Base-by-base conservation (phyloP, 352 stramenopile genomes). In the Phytopythium chamaehyphon region DNA sequence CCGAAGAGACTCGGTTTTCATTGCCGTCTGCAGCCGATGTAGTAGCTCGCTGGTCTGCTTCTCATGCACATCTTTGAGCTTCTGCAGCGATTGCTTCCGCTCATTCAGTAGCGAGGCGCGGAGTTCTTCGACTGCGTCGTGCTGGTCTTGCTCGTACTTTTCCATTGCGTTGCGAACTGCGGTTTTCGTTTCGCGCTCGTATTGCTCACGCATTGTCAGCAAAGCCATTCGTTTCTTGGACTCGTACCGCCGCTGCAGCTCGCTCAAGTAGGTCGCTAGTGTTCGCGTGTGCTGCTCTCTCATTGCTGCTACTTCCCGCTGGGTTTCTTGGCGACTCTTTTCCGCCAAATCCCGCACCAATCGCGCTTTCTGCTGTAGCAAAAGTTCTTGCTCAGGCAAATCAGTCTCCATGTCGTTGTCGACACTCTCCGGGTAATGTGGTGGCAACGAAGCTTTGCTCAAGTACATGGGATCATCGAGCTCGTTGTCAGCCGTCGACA, bases 171-270 rank as follows among this genome's bases (percentile, higher is more conserved):
- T 26, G 16, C 62, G 51, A 12, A 88, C 66, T 6, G 71, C 52
- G 2, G 64, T 40, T 33, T 83, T 80, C 2, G 74, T 83, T 31
- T 88, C 70, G 18, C 53, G 61, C 39, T 88, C 75, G 45, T 67
- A 74, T n/a, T 62, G 58, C 19, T 84, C 76, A 38, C 69, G 71
- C 24, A 86, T 38, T 10, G 50, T 40, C 38, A 86, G 57, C 3
- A 88, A 45, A 24, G 62, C 51, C 62, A 86, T 62, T 26, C 77
- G 69, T 48, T 84, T 82, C 50, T 79, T 84, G 7, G 74, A 86
- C 38, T 83, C 69, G 35, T 77, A 88, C 53, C 83, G 82, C 40
- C 72, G 74, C 52, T 77, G 66, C 26, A 88, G 57, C 19, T 88
- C 73, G 45, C 74, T 66, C 36, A 88, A 43, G 26, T 80, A 76